Percentiles rank a stretch among this genome's conserved stretches.
These are phyloP conservation scores for Viola odorata DNA, from an alignment of 345 rosid genomes.

Conservation along the genomic window DNA sequence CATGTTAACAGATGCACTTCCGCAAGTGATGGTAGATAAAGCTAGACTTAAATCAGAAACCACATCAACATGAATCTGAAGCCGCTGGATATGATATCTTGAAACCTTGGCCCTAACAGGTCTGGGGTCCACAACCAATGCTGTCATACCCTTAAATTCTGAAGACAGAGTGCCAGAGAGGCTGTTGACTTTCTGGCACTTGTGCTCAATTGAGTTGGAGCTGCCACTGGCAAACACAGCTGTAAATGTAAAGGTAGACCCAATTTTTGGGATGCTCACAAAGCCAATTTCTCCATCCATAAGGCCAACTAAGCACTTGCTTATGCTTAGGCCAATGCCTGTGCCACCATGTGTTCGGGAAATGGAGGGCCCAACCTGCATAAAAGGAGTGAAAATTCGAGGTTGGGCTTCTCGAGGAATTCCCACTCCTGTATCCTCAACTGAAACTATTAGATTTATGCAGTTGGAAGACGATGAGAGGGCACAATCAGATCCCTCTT, in stretches of 20 bases:
- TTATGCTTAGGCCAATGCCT: slow-evolving; percentile 95
- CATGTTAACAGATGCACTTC: slow-evolving; percentile 35
- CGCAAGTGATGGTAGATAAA: slow-evolving; percentile 30
- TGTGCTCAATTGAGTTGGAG: slow-evolving; percentile 36
- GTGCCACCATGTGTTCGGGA: slow-evolving; percentile 92
- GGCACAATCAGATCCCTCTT: slow-evolving; percentile 31
- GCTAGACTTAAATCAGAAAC: slow-evolving; percentile 48
- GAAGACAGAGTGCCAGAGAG: slow-evolving; percentile 32
- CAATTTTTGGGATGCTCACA: slow-evolving; percentile 64
- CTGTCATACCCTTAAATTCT: slow-evolving; percentile 66
- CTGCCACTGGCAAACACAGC: slow-evolving; percentile 57
- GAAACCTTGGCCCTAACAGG: slow-evolving; percentile 69
- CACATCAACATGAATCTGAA: slow-evolving; percentile 61
- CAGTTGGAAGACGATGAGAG: slow-evolving; percentile 33
- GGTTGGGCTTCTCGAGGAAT: slow-evolving; percentile 84
- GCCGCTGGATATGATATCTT: slow-evolving; percentile 71
- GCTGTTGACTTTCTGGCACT: slow-evolving; percentile 39
- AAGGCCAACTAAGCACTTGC: slow-evolving; percentile 82
- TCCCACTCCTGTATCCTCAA: slow-evolving; percentile 94
- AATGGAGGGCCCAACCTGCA: slow-evolving; percentile 91
- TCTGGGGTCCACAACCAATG: slow-evolving; percentile 72
- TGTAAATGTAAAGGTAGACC: slow-evolving; percentile 91
- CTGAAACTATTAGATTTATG: slow-evolving; percentile 69
- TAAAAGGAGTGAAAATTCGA: slow-evolving; percentile 86
- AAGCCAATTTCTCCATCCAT: slow-evolving; percentile 95